Evolutionary conservation across 441 rosid species (phyloP), one percentile per base, ranked within the genome.

Genomic region (Gossypium laxum): DNA sequence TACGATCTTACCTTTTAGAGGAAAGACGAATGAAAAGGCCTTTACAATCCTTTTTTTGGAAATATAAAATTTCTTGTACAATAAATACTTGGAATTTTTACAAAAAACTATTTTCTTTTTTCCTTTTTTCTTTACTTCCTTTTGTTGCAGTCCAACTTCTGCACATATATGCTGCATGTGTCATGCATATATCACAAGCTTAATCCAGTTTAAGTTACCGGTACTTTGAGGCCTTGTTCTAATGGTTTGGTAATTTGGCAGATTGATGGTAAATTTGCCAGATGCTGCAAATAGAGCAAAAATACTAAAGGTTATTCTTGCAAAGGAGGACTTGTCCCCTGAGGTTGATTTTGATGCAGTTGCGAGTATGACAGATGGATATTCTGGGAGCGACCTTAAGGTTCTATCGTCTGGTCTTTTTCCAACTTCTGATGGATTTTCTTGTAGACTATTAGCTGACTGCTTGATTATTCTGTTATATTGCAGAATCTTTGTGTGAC

Each of bases 321-420:
- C 91, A 0, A 88, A 92, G 75, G 97, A 92, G 79, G 96, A 92
- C 74, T 75, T 92, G 85, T 87, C 91, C 54, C 77, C 85, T 63
- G 89, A 82, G 54, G 81, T 92, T 56, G 92, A 90, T 77, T 80
- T 86, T 78, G 96, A 92, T 80, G 85, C 87, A 11, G 47, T 90
- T 78, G 97, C 96, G n/a, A 83, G 74, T 67, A 82, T 90, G 89
- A 86, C 91, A 0, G 94, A 88, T 77, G 97, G 96, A 71, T 90
- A 92, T 77, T 92, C 96, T 55, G 97, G 96, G 77, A 92, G 97
- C 73, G 96, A 92, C 81, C 91, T 90, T 26, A 92, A 90, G 94
- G 97, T 90, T 32, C 79, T 83, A 82, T 77, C 43, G 50, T 54
- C 61, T 52, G 17, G 21, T 17, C 74, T 74, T 38, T 72, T 59